Percentiles rank a stretch among this genome's conserved stretches.
phyloP scores from a whole-genome alignment of 768 basidiomycete species.

The Suillus fuscotomentosus region DNA sequence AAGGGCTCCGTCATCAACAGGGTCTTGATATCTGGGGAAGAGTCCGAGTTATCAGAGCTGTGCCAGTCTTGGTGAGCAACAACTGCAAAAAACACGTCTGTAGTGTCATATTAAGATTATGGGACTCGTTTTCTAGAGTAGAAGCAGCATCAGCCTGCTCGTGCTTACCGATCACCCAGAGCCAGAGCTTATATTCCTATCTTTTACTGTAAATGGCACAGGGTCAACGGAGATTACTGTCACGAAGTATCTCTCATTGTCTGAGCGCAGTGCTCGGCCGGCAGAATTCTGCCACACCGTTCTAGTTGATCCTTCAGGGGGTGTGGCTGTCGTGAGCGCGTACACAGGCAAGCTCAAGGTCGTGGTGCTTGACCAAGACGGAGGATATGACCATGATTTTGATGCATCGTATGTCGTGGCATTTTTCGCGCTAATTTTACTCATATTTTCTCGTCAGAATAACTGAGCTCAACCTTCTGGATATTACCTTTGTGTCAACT shows the following conservation, averaged over 20 bases:
- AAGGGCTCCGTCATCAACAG: constrained; percentile 61
- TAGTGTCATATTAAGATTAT: background rate
- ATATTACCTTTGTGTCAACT: constrained; percentile 56
- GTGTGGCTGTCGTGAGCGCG: constrained; percentile 59
- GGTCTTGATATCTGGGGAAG: constrained; percentile 69
- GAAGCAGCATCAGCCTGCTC: constrained; percentile 46
- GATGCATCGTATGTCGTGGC: constrained; percentile 57
- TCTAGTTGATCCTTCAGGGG: constrained; percentile 62
- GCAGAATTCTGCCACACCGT: constrained; percentile 75
- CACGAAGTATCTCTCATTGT: constrained; percentile 49
- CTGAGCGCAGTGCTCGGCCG: constrained; percentile 53
- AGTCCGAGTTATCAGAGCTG: constrained; percentile 51
- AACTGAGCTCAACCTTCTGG: constrained; percentile 66
- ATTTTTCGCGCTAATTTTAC: constrained; percentile 1
- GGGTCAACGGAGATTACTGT: constrained; percentile 34
- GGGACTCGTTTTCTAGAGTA: constrained; percentile 16
- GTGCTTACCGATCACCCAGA: constrained; percentile 77
- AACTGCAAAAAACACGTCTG: background rate
- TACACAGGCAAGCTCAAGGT: constrained; percentile 73
- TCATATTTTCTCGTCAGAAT: constrained; percentile 38
- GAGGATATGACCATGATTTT: constrained; percentile 52
- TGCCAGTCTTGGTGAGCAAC: constrained; percentile 51
- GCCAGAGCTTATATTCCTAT: constrained; percentile 66
- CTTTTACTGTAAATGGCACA: constrained; percentile 40
- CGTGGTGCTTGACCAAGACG: constrained; percentile 50